Evolutionary conservation across 495 filamentous ascomycete genomes (phyloP), one percentile per base, ranked within the genome.

Genomic region (Arthonia radiata): DNA sequence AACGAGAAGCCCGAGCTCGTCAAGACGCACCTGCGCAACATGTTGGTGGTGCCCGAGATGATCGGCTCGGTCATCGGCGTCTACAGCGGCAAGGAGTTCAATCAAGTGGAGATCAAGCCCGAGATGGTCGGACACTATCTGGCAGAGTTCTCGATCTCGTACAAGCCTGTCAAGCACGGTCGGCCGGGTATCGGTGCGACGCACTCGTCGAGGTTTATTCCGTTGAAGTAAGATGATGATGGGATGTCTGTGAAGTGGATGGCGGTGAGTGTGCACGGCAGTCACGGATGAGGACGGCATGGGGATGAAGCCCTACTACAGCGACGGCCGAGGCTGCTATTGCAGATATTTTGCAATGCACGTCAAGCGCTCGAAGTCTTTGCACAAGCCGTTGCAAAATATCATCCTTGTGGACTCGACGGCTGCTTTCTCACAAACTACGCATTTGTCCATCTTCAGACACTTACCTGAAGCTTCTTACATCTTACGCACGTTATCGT

Each of bases 51-150:
- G 43, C 86, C 73, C 38, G 86, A 97, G 69, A 92, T 97, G 83
- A 97, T 97, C 52, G 86, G 86, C 37, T 71, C 61, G 52, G 86
- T 97, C 43, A 71, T 97, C 47, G 86, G 83, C 52, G 86, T 97
- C 64, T 97, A 97, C 70, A 86, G 77, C 35, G 86, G 86, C 52
- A 97, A 97, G 70, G 89, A 93, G 60, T 97, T 94, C 72, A 97
- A 97, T 67, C 81, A 90, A 66, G 80, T 97, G 41, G 86, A 97
- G 56, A 86, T 97, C 60, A 91, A 90, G 69, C 86, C 86, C 33
- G 86, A 97, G 70, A 97, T 97, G 86, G 86, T 97, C 58, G 86
- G 86, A 48, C 81, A 91, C 65, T 97, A 97, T 67, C 65, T 97
- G 33, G 86, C 63, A 49, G 86, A 97, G 61, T 97, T 97, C 66